phyloP scores from a whole-genome alignment of 192 early-diverging fungal species.

The Bifiguratus adelaidae region DNA sequence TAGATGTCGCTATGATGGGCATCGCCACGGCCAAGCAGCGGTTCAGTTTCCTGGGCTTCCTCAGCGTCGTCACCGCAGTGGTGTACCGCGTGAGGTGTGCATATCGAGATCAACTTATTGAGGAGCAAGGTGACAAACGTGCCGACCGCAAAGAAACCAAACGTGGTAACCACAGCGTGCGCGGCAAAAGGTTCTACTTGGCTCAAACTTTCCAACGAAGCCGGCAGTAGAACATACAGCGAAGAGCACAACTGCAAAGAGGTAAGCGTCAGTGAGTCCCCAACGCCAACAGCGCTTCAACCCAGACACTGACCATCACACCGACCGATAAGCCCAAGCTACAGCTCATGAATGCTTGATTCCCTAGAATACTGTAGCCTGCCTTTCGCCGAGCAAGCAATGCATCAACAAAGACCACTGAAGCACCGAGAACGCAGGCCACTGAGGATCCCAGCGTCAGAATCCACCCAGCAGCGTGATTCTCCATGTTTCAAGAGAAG shows the following conservation, averaged over 20 bases:
- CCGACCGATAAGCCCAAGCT: conserved; percentile 13
- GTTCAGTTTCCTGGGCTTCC: not conserved
- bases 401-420: conserved; percentile 19
- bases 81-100: conserved; percentile 13
- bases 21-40: conserved; percentile 1
- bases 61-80: not conserved
- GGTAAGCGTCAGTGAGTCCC: no score
- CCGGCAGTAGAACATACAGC: conserved; percentile 13
- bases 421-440: conserved; percentile 19
- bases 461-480: no score
- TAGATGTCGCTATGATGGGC: no score
- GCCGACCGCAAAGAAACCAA: conserved; percentile 9
- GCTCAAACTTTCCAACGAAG: conserved; percentile 3
- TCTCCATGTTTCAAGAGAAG: no score
- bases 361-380: not conserved
- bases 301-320: no score
- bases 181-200: not conserved
- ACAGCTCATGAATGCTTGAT: conserved; percentile 6
- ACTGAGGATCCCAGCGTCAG: conserved; percentile 9
- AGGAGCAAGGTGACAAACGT: conserved; percentile 12
- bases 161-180: no score
- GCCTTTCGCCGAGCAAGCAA: not conserved
- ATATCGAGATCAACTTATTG: conserved; percentile 7
- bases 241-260: conserved; percentile 20
- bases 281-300: no score